Evolutionary conservation across 1,284 basidiomycete genomes (phyloP).

Genomic region (Papiliotrema fonsecae): DNA sequence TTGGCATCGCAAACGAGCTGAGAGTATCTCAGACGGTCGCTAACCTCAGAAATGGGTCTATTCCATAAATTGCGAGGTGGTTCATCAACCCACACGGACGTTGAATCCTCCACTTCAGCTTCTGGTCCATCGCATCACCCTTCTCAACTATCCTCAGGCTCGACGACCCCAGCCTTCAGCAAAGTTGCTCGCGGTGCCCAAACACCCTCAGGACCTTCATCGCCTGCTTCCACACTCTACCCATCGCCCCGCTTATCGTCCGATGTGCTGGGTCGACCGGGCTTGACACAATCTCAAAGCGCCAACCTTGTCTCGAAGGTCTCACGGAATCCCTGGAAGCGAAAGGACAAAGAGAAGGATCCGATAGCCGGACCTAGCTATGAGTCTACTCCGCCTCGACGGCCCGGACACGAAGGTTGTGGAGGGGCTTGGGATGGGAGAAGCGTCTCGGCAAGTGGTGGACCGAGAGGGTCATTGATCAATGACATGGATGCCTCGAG

Average conservation of each 20-base stretch:
- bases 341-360: not conserved
- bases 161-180: no score
- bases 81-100: not conserved
- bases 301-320: no score
- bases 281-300: no score
- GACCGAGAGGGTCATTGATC: not conserved
- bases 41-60: no score
- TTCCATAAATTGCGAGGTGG: not conserved
- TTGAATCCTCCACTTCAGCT: not conserved
- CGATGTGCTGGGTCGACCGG: no score
- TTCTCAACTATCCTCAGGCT: no score
- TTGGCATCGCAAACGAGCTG: no score
- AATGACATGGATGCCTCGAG: no score
- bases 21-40: no score
- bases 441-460: not conserved
- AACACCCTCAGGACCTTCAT: no score
- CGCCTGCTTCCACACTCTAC: not conserved
- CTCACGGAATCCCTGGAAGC: slow-evolving; percentile 11
- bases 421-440: not conserved
- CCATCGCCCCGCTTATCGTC: not conserved
- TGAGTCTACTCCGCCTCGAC: not conserved
- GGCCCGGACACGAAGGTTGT: no score
- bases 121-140: not conserved
- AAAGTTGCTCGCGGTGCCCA: no score
- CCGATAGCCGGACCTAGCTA: not conserved